Conservation (phyloP, 108 stramenopile species). For the Nitzschia palea region DNA sequence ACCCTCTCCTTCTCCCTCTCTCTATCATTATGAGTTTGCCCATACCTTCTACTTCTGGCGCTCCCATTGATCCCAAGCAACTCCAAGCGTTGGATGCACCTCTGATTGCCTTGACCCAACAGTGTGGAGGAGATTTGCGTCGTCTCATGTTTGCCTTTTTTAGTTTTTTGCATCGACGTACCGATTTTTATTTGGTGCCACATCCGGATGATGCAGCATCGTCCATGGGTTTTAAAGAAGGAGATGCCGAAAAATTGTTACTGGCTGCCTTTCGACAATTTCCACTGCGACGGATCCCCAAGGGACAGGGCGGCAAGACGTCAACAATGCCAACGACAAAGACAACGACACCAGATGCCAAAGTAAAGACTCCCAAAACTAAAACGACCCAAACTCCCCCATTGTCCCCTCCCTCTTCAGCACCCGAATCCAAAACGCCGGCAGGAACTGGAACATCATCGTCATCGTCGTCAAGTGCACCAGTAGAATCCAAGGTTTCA, state of each 20-base stretch:
- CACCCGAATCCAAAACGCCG: slow-evolving; percentile 1
- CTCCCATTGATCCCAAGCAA: slow-evolving; percentile 18
- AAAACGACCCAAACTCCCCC: background rate
- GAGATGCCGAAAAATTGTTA: slow-evolving; percentile 83
- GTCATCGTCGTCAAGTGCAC: background rate
- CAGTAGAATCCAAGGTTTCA: background rate
- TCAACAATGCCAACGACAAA: slow-evolving; percentile 3
- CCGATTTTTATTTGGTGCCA: slow-evolving; percentile 84
- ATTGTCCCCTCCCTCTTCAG: background rate
- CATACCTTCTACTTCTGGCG: slow-evolving; percentile 34
- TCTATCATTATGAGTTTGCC: slow-evolving; percentile 46
- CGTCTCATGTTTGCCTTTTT: slow-evolving; percentile 77
- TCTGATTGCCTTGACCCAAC: slow-evolving; percentile 70
- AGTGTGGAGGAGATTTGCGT: slow-evolving; percentile 69
- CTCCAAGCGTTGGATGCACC: slow-evolving; percentile 61
- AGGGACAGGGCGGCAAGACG: slow-evolving; percentile 9
- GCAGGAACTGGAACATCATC: background rate
- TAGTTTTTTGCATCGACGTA: slow-evolving; percentile 80
- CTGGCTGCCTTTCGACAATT: slow-evolving; percentile 84
- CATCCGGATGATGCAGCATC: slow-evolving; percentile 53
- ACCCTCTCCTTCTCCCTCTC: slow-evolving; percentile 2
- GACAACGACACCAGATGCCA: slow-evolving; percentile 11
- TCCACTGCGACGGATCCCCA: slow-evolving; percentile 68
- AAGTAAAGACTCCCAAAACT: slow-evolving; percentile 4
- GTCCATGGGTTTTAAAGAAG: slow-evolving; percentile 76